Conservation (phyloP, 2,329 filamentous ascomycete genomes). For the Niveomyces coronatus region DNA sequence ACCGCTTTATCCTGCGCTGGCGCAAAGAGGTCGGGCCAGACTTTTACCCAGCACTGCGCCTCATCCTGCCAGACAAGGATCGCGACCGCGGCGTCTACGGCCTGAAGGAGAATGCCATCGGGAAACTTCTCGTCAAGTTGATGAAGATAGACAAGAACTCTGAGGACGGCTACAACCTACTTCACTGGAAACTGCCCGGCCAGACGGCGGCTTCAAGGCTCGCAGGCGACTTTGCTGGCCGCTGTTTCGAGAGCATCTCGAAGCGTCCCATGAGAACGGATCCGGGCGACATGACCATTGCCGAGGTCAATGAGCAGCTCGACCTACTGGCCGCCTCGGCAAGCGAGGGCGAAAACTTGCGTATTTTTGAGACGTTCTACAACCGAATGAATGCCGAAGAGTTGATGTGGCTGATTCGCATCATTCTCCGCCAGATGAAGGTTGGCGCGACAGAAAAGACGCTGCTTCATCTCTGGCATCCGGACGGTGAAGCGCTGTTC, state of each 20-base stretch:
- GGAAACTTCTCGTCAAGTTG: conserved; percentile 80
- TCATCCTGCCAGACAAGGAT: conserved; percentile 90
- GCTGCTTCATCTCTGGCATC: conserved; percentile 73
- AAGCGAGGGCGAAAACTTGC: conserved; percentile 74
- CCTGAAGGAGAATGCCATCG: conserved; percentile 84
- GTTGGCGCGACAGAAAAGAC: conserved; percentile 78
- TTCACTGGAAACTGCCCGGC: conserved; percentile 89
- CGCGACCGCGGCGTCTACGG: conserved; percentile 87
- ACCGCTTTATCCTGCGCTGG: conserved; percentile 80
- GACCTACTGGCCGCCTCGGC: conserved; percentile 66
- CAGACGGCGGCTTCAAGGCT: conserved; percentile 50
- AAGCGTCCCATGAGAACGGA: conserved; percentile 69
- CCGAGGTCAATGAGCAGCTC: conserved; percentile 78
- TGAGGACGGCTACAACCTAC: conserved; percentile 72
- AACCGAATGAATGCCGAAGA: conserved; percentile 87
- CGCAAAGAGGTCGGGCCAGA: conserved; percentile 80
- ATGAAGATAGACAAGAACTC: conserved; percentile 88
- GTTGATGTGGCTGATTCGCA: conserved; percentile 87
- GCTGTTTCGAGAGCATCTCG: conserved; percentile 77
- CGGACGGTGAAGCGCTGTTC: conserved; percentile 67
- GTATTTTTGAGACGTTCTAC: conserved; percentile 77
- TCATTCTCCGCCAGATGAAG: conserved; percentile 72
- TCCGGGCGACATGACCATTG: conserved; percentile 72
- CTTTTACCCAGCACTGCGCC: conserved; percentile 82
- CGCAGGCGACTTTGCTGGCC: conserved; percentile 84